Evolutionary conservation across 1,284 basidiomycete genomes (phyloP).

Genomic region (Fomitopsis palustris): DNA sequence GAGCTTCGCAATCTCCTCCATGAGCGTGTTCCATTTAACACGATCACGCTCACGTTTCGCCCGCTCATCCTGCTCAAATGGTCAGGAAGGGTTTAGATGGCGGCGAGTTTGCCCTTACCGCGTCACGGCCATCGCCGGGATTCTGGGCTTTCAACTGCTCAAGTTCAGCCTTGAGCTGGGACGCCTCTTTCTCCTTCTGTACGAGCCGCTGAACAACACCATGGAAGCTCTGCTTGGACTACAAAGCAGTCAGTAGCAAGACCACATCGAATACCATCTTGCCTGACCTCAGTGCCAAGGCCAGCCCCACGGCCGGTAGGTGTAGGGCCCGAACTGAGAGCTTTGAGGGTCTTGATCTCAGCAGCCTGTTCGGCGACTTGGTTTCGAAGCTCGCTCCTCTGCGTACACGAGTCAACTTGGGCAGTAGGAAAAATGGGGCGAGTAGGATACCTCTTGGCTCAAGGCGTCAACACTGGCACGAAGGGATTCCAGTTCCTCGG

Average conservation of each 20-base stretch:
- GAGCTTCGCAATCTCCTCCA: slow-evolving; percentile 73
- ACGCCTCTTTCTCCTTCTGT: slow-evolving; percentile 82
- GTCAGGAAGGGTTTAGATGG: slow-evolving; percentile 5
- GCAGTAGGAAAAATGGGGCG: not conserved
- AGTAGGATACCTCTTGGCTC: slow-evolving; percentile 53
- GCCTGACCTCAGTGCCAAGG: slow-evolving; percentile 45
- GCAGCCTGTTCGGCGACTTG: slow-evolving; percentile 58
- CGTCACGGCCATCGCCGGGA: slow-evolving; percentile 51
- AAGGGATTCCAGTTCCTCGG: slow-evolving; percentile 62
- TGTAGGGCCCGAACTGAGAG: slow-evolving; percentile 42
- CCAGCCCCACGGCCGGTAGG: slow-evolving; percentile 32
- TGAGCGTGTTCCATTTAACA: slow-evolving; percentile 69
- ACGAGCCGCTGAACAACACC: slow-evolving; percentile 81
- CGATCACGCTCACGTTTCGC: slow-evolving; percentile 73
- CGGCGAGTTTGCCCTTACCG: slow-evolving; percentile 38
- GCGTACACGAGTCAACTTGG: not conserved
- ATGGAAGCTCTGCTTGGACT: slow-evolving; percentile 51
- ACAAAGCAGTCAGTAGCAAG: not conserved
- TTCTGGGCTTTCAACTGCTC: slow-evolving; percentile 59
- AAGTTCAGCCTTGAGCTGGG: slow-evolving; percentile 70
- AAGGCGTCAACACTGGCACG: slow-evolving; percentile 57
- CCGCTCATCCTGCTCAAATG: slow-evolving; percentile 61
- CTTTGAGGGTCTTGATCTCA: slow-evolving; percentile 64
- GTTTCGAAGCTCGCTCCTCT: slow-evolving; percentile 51
- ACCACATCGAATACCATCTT: not conserved